These are phyloP conservation scores for Calonectria naviculata DNA, from an alignment of 2,329 filamentous ascomycete genomes.

Conservation along the genomic window DNA sequence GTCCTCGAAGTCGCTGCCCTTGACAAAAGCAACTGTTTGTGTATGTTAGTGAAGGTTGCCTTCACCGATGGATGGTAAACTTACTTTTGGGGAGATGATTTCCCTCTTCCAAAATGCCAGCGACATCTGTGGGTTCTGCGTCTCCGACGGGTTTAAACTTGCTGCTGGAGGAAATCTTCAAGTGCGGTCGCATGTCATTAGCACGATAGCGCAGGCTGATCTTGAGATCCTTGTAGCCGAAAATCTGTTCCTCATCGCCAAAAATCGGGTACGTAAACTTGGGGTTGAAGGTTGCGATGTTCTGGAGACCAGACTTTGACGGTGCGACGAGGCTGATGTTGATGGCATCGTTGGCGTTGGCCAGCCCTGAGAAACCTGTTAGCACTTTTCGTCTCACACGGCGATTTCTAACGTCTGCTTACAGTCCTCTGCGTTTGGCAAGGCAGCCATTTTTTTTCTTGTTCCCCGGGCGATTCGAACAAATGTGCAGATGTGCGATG, in stretches of 20 bases:
- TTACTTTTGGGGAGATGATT: slow-evolving; percentile 75
- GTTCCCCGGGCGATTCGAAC: not conserved
- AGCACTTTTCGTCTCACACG: slow-evolving; percentile 20
- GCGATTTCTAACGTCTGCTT: slow-evolving; percentile 26
- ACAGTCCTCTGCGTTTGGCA: slow-evolving; percentile 49
- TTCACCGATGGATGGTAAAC: slow-evolving; percentile 39
- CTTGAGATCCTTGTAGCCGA: slow-evolving; percentile 86
- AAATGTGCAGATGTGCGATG: not conserved
- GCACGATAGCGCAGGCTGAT: slow-evolving; percentile 77
- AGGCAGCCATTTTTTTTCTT: slow-evolving; percentile 40
- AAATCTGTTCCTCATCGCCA: slow-evolving; percentile 90
- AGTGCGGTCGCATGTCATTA: slow-evolving; percentile 80
- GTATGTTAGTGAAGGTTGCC: slow-evolving; percentile 23
- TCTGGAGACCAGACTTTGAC: slow-evolving; percentile 61
- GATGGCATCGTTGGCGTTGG: slow-evolving; percentile 71
- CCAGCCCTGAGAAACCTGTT: slow-evolving; percentile 60
- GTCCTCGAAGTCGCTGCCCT: slow-evolving; percentile 69
- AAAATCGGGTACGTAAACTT: slow-evolving; percentile 93
- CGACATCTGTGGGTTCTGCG: slow-evolving; percentile 75
- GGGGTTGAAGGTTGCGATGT: slow-evolving; percentile 79
- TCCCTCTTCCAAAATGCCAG: slow-evolving; percentile 70
- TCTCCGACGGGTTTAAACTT: slow-evolving; percentile 78
- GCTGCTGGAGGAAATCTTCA: slow-evolving; percentile 77
- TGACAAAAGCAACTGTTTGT: slow-evolving; percentile 72
- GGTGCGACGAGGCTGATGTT: slow-evolving; percentile 69